Percentiles rank a stretch among this genome's conserved stretches.
Conservation (phyloP, 179 eudicot species). For the Camellia oleifera region DNA sequence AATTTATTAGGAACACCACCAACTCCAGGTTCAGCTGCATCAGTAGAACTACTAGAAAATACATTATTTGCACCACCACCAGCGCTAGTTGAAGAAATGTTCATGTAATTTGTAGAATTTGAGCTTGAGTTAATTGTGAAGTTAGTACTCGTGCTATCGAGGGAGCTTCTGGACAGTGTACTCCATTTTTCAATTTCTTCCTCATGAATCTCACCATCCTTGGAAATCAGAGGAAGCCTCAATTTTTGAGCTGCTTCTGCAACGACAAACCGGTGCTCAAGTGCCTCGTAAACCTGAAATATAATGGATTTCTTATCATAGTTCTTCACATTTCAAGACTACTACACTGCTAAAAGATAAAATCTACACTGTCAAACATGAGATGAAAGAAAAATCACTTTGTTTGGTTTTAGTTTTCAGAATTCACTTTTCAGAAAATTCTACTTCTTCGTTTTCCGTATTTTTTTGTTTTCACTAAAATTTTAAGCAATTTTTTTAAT, state of each 20-base stretch:
- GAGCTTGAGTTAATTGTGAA: conserved; percentile 65
- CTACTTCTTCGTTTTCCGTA: too few relatives aligned
- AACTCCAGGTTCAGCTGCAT: conserved; percentile 72
- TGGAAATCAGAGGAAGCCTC: conserved; percentile 85
- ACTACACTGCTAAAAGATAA: neutral
- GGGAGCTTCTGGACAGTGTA: conserved; percentile 83
- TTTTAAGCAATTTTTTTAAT: too few relatives aligned
- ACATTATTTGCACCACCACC: conserved; percentile 43
- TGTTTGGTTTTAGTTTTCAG: too few relatives aligned
- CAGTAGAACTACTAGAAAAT: conserved; percentile 36
- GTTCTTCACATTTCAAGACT: neutral
- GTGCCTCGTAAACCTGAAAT: conserved; percentile 79
- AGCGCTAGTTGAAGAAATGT: conserved; percentile 32
- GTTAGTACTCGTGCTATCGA: conserved; percentile 82
- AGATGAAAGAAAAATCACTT: neutral
- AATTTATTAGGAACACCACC: conserved; percentile 90
- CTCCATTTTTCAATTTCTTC: conserved; percentile 96
- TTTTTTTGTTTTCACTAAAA: too few relatives aligned
- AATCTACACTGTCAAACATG: neutral
- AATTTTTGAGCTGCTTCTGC: conserved; percentile 94
- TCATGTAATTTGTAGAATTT: conserved; percentile 64
- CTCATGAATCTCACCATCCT: conserved; percentile 93
- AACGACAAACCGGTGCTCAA: conserved; percentile 89
- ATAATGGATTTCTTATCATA: neutral
- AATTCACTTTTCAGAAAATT: too few relatives aligned